phyloP scores from a whole-genome alignment of 192 early-diverging fungal species.

The Podila epicladia region DNA sequence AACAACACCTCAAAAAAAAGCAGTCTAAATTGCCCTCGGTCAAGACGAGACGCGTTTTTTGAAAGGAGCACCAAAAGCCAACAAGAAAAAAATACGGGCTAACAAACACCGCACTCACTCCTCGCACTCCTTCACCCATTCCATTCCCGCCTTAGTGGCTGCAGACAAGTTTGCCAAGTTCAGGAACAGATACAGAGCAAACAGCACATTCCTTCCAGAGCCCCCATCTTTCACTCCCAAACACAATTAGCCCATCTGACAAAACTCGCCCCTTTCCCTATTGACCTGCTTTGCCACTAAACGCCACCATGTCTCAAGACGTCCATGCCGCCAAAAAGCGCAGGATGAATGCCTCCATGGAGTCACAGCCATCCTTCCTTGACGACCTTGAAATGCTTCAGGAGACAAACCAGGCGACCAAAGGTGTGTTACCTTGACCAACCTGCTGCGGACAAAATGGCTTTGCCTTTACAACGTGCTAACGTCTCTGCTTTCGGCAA shows the following conservation, averaged over 20 bases:
- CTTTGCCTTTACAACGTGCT: background rate
- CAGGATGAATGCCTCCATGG: conserved; percentile 17
- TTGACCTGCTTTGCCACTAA: conserved; percentile 4
- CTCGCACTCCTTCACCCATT: too few relatives aligned
- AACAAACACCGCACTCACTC: too few relatives aligned
- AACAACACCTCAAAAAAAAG: too few relatives aligned
- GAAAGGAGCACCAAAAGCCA: too few relatives aligned
- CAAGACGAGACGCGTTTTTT: too few relatives aligned
- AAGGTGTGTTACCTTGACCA: conserved; percentile 14
- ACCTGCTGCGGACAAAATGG: too few relatives aligned
- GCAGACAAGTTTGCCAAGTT: too few relatives aligned
- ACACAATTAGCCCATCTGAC: background rate
- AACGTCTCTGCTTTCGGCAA: background rate
- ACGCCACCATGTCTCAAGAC: conserved; percentile 50
- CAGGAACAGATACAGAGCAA: too few relatives aligned
- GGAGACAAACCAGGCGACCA: conserved; percentile 28
- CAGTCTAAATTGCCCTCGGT: too few relatives aligned
- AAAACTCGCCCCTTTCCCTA: background rate
- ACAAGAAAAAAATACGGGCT: too few relatives aligned
- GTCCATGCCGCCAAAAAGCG: conserved; percentile 45
- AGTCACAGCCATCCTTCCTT: conserved; percentile 36
- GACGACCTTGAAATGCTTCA: conserved; percentile 38
- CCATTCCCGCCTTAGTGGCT: too few relatives aligned
- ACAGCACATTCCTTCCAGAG: background rate
- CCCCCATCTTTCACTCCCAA: background rate